Evolutionary conservation across 306 rosid species (phyloP).

Genomic region (Acacia acuminata): DNA sequence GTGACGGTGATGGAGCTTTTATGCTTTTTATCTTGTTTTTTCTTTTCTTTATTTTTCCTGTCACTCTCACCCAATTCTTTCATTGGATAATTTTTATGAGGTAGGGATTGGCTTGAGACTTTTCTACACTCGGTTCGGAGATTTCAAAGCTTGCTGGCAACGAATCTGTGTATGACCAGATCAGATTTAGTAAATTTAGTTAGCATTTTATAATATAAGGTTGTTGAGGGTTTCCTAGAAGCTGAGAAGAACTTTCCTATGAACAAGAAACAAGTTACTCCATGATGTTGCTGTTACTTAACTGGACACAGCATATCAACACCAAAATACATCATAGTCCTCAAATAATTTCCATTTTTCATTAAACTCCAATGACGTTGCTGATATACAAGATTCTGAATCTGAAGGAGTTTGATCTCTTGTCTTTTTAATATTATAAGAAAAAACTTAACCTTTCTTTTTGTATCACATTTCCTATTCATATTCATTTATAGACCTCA

Average conservation of each 20-base stretch:
- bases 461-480: no score
- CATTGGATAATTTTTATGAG: background rate
- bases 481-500: no score
- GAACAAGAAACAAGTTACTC: background rate
- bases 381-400: no score
- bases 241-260: background rate
- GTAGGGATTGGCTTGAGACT: background rate
- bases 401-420: no score
- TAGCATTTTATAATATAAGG: background rate
- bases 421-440: no score
- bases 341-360: no score
- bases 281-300: no score
- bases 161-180: background rate
- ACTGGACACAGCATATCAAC: no score
- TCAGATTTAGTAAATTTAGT: background rate
- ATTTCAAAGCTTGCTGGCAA: background rate
- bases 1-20: background rate
- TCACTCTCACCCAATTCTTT: background rate
- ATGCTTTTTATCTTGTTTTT: background rate
- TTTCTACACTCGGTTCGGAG: background rate
- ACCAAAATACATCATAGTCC: no score
- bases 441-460: no score
- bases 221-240: background rate
- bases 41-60: background rate
- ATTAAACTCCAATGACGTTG: no score